phyloP scores from a whole-genome alignment of 352 stramenopile species.

The Globisporangium cylindrosporum region DNA sequence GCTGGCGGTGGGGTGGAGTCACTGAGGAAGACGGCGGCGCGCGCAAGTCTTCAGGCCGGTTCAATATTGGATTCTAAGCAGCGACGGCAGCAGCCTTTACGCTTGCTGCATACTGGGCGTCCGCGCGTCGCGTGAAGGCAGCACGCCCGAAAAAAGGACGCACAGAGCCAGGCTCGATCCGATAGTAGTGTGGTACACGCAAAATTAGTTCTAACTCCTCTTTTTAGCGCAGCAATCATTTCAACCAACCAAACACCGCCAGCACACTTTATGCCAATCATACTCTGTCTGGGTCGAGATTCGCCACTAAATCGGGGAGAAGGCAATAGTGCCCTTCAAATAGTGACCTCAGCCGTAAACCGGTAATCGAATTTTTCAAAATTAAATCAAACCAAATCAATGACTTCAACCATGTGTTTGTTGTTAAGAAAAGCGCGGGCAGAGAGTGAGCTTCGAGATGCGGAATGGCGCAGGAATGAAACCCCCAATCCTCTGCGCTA shows the following conservation, averaged over 20 bases:
- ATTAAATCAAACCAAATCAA: no score
- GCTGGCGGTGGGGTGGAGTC: not conserved
- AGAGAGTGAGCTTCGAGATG: not conserved
- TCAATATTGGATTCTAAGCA: slow-evolving; percentile 7
- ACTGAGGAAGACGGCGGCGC: not conserved
- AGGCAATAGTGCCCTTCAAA: not conserved
- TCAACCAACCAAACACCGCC: not conserved
- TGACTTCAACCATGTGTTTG: not conserved
- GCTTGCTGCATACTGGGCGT: not conserved
- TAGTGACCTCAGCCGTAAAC: not conserved
- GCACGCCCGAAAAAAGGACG: not conserved
- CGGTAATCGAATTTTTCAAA: no score
- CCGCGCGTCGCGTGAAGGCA: slow-evolving; percentile 4
- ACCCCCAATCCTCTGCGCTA: not conserved
- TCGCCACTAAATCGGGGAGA: not conserved
- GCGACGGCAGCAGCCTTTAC: not conserved
- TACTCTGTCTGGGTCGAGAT: not conserved
- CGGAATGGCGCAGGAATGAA: not conserved
- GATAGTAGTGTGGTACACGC: not conserved
- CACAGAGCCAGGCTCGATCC: not conserved
- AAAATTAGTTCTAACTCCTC: not conserved
- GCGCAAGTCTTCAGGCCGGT: not conserved
- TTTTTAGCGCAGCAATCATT: not conserved
- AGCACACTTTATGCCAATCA: not conserved
- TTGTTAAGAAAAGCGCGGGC: not conserved